phyloP scores from a whole-genome alignment of 805 yeast genomes.

The Metschnikowia peoriensis region DNA sequence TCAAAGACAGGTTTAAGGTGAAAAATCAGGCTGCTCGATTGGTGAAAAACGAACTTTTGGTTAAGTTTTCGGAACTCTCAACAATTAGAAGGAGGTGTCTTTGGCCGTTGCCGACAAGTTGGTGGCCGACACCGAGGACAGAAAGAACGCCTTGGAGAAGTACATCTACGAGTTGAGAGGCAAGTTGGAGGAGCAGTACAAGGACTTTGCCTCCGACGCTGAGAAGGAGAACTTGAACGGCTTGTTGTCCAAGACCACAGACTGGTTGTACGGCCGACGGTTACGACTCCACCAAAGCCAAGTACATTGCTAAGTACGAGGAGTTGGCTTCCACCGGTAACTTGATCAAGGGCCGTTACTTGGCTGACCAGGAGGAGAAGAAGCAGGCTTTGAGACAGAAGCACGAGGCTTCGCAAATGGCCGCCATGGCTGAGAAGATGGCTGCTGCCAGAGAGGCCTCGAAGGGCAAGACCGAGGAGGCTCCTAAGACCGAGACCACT shows the following conservation, averaged over 20 bases:
- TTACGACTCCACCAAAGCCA: conserved; percentile 93
- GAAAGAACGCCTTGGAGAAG: conserved; percentile 97
- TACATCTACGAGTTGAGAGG: conserved; percentile 97
- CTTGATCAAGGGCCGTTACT: conserved; percentile 91
- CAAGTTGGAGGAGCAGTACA: conserved; percentile 89
- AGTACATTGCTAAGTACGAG: conserved; percentile 96
- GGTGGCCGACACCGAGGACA: conserved; percentile 98
- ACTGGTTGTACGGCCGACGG: conserved; percentile 98
- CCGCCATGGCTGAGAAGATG: conserved; percentile 78
- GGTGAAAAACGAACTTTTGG: too few relatives aligned
- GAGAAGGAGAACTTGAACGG: conserved; percentile 80
- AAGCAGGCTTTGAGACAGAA: conserved; percentile 83
- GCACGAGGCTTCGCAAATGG: conserved; percentile 82
- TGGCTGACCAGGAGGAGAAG: conserved; percentile 92
- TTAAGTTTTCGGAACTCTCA: too few relatives aligned
- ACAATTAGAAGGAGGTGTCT: conserved; percentile 81
- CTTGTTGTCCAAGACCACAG: conserved; percentile 84
- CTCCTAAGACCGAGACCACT: conserved; percentile 16
- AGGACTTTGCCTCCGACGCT: conserved; percentile 82
- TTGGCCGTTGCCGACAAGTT: conserved; percentile 89
- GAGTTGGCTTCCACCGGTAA: conserved; percentile 94
- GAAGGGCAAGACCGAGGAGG: conserved; percentile 25
- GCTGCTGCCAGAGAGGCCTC: conserved; percentile 72
- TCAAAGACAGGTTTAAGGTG: too few relatives aligned
- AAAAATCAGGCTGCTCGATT: too few relatives aligned